Base-by-base conservation (phyloP, 1,139 yeast species). In the Lizanozyma gosingica region DNA sequence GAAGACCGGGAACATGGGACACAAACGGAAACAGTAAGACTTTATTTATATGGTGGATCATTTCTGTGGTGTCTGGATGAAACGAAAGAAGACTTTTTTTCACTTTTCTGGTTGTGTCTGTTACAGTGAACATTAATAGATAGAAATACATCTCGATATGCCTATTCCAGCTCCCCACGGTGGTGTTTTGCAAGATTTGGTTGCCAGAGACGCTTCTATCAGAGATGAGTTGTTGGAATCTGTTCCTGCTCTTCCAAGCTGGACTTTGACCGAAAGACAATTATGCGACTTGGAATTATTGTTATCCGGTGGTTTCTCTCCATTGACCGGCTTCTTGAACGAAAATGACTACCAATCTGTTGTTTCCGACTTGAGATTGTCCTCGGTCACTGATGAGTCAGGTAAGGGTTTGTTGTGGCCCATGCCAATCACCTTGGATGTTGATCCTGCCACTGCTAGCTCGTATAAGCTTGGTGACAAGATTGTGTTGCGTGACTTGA, bases 301-400 rank as follows among this genome's bases (percentile, higher is more conserved):
- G 55, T 69, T 90, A 49, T 84, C 83, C 54, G 97, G 97, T 61
- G 97, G 97, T 4, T 90, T 90, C 59, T 86, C 96, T 37, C 97
- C 97, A 37, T 73, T 90, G 52, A 77, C 78, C 42, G 97, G 97
- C 1, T 90, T 90, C 66, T 67, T 90, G 60, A 79, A 74, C 56
- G 78, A 88, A 64, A 73, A 76, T 45, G 97, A 90, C 62, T 90
- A 90, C 63, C 67, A 75, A 36, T 71, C 83, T 14, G 97, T 90
- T 32, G 95, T 90, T 37, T 70, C 78, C 43, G 76, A 83, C 46
- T 70, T 87, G 67, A 76, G 96, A 54, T 72, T 90, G 41, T 62
- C 83, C 11, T 73, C 79, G 39, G 63, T 60, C 32, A 61, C 52
- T 38, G 60, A 60, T 40, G 49, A 51, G 35, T 38, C 43, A 4